Evolutionary conservation across 1,139 yeast species (phyloP).

Genomic region (Lodderomyces pseudojiufengensis): DNA sequence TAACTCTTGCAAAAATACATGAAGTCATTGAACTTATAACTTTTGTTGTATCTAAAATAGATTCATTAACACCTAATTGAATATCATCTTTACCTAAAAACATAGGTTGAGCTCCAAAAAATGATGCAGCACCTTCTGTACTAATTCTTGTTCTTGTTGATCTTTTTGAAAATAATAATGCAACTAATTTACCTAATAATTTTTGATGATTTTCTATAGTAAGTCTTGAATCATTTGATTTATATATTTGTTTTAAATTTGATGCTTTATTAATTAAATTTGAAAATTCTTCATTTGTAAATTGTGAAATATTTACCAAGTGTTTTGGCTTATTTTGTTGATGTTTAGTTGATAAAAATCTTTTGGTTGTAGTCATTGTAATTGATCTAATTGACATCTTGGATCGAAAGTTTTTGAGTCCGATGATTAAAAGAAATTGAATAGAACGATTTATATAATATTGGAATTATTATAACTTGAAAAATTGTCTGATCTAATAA

Average conservation of each 20-base stretch:
- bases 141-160: slow-evolving; percentile 94
- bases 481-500: no score
- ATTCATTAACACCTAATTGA: slow-evolving; percentile 92
- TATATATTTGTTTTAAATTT: slow-evolving; percentile 54
- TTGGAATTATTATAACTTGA: no score
- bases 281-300: slow-evolving; percentile 64
- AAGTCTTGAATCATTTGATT: slow-evolving; percentile 33
- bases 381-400: neutral
- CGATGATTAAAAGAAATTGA: no score
- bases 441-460: no score
- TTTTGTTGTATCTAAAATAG: slow-evolving; percentile 79
- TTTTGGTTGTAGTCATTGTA: neutral
- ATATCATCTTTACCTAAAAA: slow-evolving; percentile 94
- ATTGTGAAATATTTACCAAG: slow-evolving; percentile 72
- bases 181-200: slow-evolving; percentile 75
- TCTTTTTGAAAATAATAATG: slow-evolving; percentile 82
- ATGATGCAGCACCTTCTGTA: slow-evolving; percentile 90
- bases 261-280: slow-evolving; percentile 67
- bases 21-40: slow-evolving; percentile 95
- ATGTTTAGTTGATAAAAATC: no score
- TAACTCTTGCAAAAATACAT: slow-evolving; percentile 93
- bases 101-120: slow-evolving; percentile 95
- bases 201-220: slow-evolving; percentile 46
- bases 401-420: no score
- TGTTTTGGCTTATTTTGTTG: slow-evolving; percentile 52